These are phyloP conservation scores for Aeschynomene evenia DNA, from an alignment of 306 rosid genomes.

Conservation along the genomic window DNA sequence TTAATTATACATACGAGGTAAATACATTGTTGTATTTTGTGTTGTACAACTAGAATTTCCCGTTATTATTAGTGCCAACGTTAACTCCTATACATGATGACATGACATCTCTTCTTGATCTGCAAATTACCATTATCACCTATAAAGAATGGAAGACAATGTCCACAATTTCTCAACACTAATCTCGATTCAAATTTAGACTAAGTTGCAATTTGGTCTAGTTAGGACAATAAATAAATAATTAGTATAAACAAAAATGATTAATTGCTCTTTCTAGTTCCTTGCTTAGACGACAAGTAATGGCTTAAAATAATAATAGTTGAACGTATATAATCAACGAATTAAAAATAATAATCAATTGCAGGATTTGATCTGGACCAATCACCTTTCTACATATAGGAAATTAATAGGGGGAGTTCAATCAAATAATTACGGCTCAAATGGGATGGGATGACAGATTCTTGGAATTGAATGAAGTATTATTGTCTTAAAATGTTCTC, in stretches of 20 bases:
- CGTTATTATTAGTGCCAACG: conserved; percentile 29
- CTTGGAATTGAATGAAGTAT: neutral
- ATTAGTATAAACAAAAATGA: neutral
- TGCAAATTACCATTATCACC: conserved; percentile 25
- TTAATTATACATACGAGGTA: no score
- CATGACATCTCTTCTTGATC: conserved; percentile 33
- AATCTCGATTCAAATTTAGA: conserved; percentile 29
- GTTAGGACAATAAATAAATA: neutral
- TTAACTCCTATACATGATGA: conserved; percentile 25
- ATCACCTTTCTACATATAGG: conserved; percentile 43
- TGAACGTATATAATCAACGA: conserved; percentile 44
- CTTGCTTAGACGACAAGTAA: conserved; percentile 56
- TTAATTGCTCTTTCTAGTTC: neutral
- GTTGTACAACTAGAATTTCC: no score
- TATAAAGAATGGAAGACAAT: neutral
- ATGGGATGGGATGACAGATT: conserved; percentile 23
- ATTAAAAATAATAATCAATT: conserved; percentile 42
- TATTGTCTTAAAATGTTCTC: conserved; percentile 11
- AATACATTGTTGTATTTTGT: no score
- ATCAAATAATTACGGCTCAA: conserved; percentile 43
- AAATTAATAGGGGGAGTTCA: conserved; percentile 22
- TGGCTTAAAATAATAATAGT: conserved; percentile 35
- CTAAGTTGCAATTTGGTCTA: conserved; percentile 32
- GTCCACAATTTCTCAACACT: conserved; percentile 27
- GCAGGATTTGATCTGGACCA: conserved; percentile 55